A percentile compares a stretch with the other conserved stretches of the same genome.
Conservation (phyloP, 2,329 filamentous ascomycete species). For the Pseudogymnoascus sp. region DNA sequence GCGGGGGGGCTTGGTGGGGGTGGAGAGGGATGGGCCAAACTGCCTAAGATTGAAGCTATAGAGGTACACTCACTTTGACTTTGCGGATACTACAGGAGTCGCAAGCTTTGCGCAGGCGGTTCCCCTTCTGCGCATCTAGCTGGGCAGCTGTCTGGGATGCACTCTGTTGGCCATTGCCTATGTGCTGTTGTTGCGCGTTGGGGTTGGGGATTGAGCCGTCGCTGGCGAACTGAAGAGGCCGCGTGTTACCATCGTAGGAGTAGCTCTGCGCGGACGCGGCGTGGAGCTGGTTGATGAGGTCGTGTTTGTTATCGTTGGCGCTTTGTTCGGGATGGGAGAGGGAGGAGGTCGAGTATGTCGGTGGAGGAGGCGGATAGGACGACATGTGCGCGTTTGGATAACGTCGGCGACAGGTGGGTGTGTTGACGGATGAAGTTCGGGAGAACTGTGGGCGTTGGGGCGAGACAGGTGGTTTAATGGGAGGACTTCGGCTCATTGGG, state of each 20-base stretch:
- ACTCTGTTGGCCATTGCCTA: slow-evolving; percentile 14
- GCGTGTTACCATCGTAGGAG: slow-evolving; percentile 10
- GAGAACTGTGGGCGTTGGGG: slow-evolving; percentile 1
- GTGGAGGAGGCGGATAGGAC: background rate
- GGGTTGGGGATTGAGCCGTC: slow-evolving; percentile 10
- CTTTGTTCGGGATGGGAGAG: background rate
- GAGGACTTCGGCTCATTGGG: slow-evolving; percentile 2
- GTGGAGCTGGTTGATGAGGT: background rate
- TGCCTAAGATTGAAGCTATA: no score
- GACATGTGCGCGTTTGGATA: slow-evolving; percentile 3
- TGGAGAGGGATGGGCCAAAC: background rate
- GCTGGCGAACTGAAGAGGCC: slow-evolving; percentile 4
- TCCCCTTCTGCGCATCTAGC: slow-evolving; percentile 23
- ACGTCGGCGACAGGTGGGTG: background rate
- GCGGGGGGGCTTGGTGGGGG: slow-evolving; percentile 1
- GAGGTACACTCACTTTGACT: slow-evolving; percentile 39
- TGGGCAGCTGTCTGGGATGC: slow-evolving; percentile 12
- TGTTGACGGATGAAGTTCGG: slow-evolving; percentile 7
- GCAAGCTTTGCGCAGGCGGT: slow-evolving; percentile 42
- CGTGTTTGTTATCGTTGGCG: background rate
- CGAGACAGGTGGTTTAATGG: background rate
- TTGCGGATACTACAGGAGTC: slow-evolving; percentile 46
- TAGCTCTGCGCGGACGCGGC: slow-evolving; percentile 3
- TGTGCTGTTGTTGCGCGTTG: slow-evolving; percentile 1
- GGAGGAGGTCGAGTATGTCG: background rate